Percentiles rank a stretch among this genome's conserved stretches.
phyloP scores from a whole-genome alignment of 108 stramenopile genomes.

The Fragilaria radians region DNA sequence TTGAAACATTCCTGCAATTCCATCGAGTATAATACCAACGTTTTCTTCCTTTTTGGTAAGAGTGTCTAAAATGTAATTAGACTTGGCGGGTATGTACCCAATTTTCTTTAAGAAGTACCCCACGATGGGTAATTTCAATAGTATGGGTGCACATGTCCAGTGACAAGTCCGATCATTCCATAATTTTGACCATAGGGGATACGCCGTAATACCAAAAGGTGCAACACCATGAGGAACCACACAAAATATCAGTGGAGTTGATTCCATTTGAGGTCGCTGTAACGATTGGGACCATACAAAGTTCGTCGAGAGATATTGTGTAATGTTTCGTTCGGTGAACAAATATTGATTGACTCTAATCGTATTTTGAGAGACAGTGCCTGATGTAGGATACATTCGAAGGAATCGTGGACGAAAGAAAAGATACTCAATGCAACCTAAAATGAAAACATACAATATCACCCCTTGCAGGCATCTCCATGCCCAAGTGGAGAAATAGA shows the following conservation, averaged over 20 bases:
- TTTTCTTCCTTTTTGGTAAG: slow-evolving; percentile 53
- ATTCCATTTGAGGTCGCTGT: slow-evolving; percentile 26
- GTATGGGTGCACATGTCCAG: slow-evolving; percentile 58
- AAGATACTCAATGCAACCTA: slow-evolving; percentile 20
- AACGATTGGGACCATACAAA: slow-evolving; percentile 46
- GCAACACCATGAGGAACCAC: slow-evolving; percentile 53
- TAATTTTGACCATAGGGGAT: slow-evolving; percentile 60
- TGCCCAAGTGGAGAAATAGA: slow-evolving; percentile 16
- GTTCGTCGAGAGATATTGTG: slow-evolving; percentile 37
- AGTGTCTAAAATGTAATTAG: slow-evolving; percentile 41
- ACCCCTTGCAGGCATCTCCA: slow-evolving; percentile 13
- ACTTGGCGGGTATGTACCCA: slow-evolving; percentile 70
- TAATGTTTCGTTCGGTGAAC: slow-evolving; percentile 55
- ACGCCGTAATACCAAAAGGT: slow-evolving; percentile 55
- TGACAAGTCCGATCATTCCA: slow-evolving; percentile 49
- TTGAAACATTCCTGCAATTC: slow-evolving; percentile 68
- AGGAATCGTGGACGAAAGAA: slow-evolving; percentile 33
- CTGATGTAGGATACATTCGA: slow-evolving; percentile 26
- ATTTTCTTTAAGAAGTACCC: slow-evolving; percentile 35
- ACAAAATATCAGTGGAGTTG: slow-evolving; percentile 44
- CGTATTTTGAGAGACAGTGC: slow-evolving; percentile 12
- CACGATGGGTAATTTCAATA: slow-evolving; percentile 46
- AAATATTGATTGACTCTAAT: slow-evolving; percentile 50
- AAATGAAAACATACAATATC: slow-evolving; percentile 20
- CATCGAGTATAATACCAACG: slow-evolving; percentile 65